Conservation (phyloP, 768 basidiomycete genomes). For the Rhodotorula diobovata region DNA sequence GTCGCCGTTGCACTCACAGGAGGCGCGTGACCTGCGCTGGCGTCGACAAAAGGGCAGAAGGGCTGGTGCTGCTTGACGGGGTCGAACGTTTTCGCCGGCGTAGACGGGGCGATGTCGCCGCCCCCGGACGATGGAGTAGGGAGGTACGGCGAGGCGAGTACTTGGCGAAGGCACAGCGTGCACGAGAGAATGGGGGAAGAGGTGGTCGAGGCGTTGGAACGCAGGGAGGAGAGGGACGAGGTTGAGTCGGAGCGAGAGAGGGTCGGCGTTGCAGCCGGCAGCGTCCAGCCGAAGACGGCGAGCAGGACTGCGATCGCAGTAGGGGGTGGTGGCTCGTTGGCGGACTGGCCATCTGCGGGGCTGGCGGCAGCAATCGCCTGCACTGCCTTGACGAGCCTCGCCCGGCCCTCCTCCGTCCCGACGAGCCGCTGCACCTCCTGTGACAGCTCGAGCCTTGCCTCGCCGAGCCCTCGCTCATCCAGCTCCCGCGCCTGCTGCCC, state of each 20-base stretch:
- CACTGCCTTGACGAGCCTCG: background rate
- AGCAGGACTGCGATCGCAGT: conserved; percentile 2
- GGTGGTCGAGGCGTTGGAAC: background rate
- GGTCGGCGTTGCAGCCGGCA: background rate
- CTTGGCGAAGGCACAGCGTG: conserved; percentile 14
- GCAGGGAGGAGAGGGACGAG: conserved; percentile 16
- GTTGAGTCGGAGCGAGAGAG: conserved; percentile 17
- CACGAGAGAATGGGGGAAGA: conserved; percentile 17
- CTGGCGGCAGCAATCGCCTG: background rate
- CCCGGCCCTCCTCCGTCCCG: background rate
- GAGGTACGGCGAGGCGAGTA: conserved; percentile 23
- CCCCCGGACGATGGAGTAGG: background rate
- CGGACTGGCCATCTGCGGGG: background rate
- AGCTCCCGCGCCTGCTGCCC: conserved; percentile 11
- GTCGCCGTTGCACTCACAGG: background rate
- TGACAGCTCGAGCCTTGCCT: conserved; percentile 3
- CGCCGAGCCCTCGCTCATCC: background rate
- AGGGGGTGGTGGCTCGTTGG: background rate
- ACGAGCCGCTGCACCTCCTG: background rate
- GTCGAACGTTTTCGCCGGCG: background rate
- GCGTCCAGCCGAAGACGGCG: conserved; percentile 24
- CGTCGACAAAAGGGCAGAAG: conserved; percentile 26
- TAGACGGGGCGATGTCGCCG: background rate
- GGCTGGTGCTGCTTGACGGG: conserved; percentile 13
- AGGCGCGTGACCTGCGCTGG: background rate